Conservation (phyloP, 228 moss, liverwort and hornwort genomes). For the Sphagnum magellanicum region DNA sequence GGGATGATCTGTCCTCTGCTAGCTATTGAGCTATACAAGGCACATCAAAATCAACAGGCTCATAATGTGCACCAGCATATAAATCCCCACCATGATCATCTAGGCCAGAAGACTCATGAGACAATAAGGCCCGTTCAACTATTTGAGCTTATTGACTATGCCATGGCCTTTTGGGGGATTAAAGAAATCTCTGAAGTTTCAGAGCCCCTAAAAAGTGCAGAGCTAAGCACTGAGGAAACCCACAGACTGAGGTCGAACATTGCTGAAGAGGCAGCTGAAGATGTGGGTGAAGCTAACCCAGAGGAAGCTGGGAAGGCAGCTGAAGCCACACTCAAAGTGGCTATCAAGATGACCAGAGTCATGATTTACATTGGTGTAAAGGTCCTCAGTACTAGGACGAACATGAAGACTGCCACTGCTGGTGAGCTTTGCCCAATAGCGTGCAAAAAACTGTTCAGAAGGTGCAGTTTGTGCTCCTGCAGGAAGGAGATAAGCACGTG, state of each 20-base stretch:
- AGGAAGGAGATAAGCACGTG: neutral
- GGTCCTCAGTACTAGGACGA: conserved; percentile 5
- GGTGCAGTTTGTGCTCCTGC: neutral
- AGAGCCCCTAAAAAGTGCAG: too few species aligned
- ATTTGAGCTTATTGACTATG: too few species aligned
- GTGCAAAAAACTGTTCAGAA: conserved; percentile 9
- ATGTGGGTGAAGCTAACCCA: conserved; percentile 38
- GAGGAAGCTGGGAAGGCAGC: conserved; percentile 34
- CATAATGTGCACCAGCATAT: too few species aligned
- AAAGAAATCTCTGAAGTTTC: too few species aligned
- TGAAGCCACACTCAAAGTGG: conserved; percentile 9
- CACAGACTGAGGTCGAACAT: conserved; percentile 24
- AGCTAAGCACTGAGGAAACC: conserved; percentile 10
- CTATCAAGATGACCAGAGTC: too few species aligned
- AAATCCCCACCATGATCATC: too few species aligned
- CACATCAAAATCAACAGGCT: too few species aligned
- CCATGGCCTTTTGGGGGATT: too few species aligned
- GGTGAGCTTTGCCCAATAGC: conserved; percentile 18
- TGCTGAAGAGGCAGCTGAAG: conserved; percentile 32
- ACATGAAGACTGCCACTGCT: conserved; percentile 8
- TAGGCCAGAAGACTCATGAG: too few species aligned
- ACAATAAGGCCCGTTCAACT: too few species aligned
- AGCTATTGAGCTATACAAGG: too few species aligned
- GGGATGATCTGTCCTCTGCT: too few species aligned
- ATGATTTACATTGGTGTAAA: neutral